These are phyloP conservation scores for Aspergillus alliaceus DNA, from an alignment of 2,329 filamentous ascomycete species.

Conservation along the genomic window DNA sequence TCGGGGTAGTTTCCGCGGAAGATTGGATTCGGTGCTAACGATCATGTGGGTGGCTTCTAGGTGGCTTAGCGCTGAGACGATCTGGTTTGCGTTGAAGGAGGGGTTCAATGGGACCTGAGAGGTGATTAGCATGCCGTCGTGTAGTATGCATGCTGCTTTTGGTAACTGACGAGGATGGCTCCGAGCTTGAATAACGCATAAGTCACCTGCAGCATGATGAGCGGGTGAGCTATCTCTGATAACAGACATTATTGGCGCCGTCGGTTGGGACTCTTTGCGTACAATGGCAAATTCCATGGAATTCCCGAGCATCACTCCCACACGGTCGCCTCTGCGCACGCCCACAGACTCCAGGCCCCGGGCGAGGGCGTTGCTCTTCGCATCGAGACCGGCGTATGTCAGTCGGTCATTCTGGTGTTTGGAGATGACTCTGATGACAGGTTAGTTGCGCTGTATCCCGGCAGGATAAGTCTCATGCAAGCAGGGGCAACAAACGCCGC, in stretches of 20 bases:
- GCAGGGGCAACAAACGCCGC: constrained; percentile 49
- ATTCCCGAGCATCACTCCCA: constrained; percentile 86
- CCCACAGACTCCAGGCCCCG: constrained; percentile 67
- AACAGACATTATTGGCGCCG: not conserved
- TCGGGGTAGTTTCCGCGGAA: constrained; percentile 64
- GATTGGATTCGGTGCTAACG: constrained; percentile 82
- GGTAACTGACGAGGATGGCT: constrained; percentile 67
- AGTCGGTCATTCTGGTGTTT: constrained; percentile 63
- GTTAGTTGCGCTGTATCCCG: constrained; percentile 1
- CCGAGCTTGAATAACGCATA: constrained; percentile 94
- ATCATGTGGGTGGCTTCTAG: constrained; percentile 73
- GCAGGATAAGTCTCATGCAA: not conserved
- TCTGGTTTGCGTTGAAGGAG: constrained; percentile 77
- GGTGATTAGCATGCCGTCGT: too few species aligned
- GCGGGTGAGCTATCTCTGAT: not conserved
- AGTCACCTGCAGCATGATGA: constrained; percentile 47
- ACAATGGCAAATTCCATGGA: constrained; percentile 78
- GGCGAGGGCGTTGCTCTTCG: constrained; percentile 73
- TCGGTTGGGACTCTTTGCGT: constrained; percentile 20
- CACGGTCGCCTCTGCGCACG: constrained; percentile 77
- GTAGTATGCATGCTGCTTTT: too few species aligned
- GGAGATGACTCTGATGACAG: constrained; percentile 52
- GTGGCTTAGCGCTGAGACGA: constrained; percentile 74
- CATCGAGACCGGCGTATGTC: constrained; percentile 74
- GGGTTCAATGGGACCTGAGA: constrained; percentile 83